These are phyloP conservation scores for Acanthamoeba rhysodes DNA, from an alignment of 208 protist species.

Conservation along the genomic window DNA sequence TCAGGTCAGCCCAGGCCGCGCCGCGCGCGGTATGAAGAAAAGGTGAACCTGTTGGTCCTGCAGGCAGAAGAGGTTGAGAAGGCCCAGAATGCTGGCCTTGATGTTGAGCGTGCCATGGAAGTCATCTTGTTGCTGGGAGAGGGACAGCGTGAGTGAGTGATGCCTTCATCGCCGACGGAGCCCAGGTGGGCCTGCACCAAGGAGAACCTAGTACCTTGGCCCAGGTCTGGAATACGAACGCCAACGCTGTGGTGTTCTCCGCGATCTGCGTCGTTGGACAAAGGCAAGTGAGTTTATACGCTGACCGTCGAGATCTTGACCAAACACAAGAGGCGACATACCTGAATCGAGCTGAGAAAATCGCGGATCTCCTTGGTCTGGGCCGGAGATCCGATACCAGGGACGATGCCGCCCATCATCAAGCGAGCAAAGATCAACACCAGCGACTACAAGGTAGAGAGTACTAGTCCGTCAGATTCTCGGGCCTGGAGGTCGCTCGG, in stretches of 20 bases:
- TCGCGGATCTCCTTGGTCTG: constrained; percentile 44
- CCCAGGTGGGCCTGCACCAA: too few relatives aligned
- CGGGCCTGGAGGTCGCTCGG: too few relatives aligned
- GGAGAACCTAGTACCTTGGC: neutral
- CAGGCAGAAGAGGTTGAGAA: constrained; percentile 13
- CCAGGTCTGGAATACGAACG: constrained; percentile 30
- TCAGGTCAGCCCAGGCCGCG: too few relatives aligned
- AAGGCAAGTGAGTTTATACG: neutral
- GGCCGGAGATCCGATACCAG: neutral
- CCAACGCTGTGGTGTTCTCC: constrained; percentile 41
- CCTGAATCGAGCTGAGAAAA: constrained; percentile 26
- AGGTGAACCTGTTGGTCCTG: constrained; percentile 24
- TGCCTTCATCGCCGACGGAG: neutral
- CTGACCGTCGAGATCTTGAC: neutral
- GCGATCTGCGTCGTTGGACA: neutral
- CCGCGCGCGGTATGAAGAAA: neutral
- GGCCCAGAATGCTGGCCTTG: constrained; percentile 64
- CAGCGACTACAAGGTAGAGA: neutral
- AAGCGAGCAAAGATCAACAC: constrained; percentile 63
- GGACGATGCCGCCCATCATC: constrained; percentile 39
- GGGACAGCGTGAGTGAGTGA: neutral
- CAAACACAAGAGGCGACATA: neutral
- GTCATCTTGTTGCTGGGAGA: constrained; percentile 60
- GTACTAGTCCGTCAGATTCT: neutral
- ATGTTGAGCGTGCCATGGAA: constrained; percentile 63